phyloP scores from a whole-genome alignment of 2,329 filamentous ascomycete species.

The Alternaria ventricosa region DNA sequence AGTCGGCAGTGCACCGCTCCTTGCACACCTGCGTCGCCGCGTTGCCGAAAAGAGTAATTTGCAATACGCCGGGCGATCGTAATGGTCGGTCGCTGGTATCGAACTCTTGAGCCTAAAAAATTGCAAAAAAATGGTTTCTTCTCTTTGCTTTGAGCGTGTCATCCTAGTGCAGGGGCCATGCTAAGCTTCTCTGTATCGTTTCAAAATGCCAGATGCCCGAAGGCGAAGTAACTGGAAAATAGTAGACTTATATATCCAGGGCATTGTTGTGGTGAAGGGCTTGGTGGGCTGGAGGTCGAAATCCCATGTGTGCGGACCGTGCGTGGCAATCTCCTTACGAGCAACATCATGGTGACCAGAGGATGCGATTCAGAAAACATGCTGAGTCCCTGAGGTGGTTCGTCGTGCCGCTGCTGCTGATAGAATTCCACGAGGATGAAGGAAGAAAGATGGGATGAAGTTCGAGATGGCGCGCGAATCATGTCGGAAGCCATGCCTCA shows the following conservation, averaged over 20 bases:
- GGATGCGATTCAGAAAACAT: neutral
- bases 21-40: neutral
- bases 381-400: neutral
- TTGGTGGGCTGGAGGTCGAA: neutral
- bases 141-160: slow-evolving; percentile 60
- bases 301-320: neutral
- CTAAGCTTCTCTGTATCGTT: slow-evolving; percentile 39
- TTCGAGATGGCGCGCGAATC: neutral
- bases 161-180: slow-evolving; percentile 80
- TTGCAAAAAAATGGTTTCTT: neutral
- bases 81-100: neutral
- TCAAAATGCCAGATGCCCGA: neutral
- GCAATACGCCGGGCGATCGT: neutral
- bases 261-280: neutral
- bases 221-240: neutral
- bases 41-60: neutral
- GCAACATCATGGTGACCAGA: neutral
- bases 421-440: neutral
- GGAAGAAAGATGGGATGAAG: slow-evolving; percentile 3
- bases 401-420: neutral
- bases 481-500: slow-evolving; percentile 7
- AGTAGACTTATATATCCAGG: neutral
- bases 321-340: neutral
- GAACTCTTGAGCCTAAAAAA: neutral
- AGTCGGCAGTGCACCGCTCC: neutral